Percentiles rank a stretch among this genome's conserved stretches.
Evolutionary conservation across 2,329 filamentous ascomycete genomes (phyloP).

Genomic region (Capronia coronata): DNA sequence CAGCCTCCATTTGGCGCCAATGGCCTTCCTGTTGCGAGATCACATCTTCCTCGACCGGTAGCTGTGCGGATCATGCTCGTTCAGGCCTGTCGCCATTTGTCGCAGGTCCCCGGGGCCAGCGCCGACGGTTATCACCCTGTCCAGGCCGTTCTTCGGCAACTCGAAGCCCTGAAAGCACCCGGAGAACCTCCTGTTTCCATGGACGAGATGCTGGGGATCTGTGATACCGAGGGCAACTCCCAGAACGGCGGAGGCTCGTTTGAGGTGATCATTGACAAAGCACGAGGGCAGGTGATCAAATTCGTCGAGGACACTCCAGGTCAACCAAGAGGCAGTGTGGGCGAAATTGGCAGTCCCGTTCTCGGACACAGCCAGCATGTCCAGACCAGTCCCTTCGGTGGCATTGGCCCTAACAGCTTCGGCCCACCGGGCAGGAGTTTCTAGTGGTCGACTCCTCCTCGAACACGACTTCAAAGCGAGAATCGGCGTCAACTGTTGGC

Average conservation of each 20-base stretch:
- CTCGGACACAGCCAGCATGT: constrained; percentile 22
- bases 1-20: constrained; percentile 43
- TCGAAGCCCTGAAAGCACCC: constrained; percentile 58
- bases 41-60: constrained; percentile 58
- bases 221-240: constrained; percentile 80
- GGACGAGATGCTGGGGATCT: constrained; percentile 72
- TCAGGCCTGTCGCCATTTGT: constrained; percentile 64
- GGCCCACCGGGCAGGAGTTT: constrained; percentile 24
- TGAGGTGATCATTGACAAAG: constrained; percentile 54
- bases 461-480: constrained; percentile 10
- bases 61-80: constrained; percentile 68
- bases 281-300: constrained; percentile 38
- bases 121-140: constrained; percentile 65
- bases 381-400: constrained; percentile 18
- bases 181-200: constrained; percentile 51
- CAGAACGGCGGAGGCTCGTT: constrained; percentile 90
- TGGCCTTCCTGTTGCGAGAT: constrained; percentile 37
- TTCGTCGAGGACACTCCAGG: constrained; percentile 49
- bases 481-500: constrained; percentile 5
- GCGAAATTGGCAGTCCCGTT: constrained; percentile 64
- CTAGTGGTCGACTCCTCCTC: constrained; percentile 24
- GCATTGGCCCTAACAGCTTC: constrained; percentile 19
- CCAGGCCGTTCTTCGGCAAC: constrained; percentile 55
- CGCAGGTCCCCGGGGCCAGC: constrained; percentile 37
- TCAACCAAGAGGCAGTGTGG: constrained; percentile 45